phyloP scores from a whole-genome alignment of 495 filamentous ascomycete genomes.

The Aspergillus carlsbadensis region DNA sequence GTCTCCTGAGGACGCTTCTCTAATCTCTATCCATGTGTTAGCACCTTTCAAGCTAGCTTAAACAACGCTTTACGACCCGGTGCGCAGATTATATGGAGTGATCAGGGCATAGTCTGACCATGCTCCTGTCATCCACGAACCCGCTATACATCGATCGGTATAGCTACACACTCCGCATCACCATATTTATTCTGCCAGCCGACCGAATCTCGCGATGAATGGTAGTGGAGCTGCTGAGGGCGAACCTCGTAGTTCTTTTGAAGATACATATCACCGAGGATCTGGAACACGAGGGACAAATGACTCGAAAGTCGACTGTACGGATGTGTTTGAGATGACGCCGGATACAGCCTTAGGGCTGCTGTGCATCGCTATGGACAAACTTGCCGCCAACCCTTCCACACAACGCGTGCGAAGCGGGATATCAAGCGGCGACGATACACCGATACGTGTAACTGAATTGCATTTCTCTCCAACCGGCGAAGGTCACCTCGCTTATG shows the following conservation, averaged over 20 bases:
- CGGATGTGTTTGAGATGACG: conserved; percentile 69
- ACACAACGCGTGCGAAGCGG: conserved; percentile 52
- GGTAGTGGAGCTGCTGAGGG: conserved; percentile 4
- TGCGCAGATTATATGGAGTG: neutral
- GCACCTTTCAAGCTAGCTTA: neutral
- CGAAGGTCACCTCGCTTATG: conserved; percentile 40
- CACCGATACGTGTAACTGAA: conserved; percentile 25
- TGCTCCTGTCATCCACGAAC: conserved; percentile 31
- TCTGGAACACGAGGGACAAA: neutral
- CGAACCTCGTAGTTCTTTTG: conserved; percentile 15
- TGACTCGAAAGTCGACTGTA: conserved; percentile 7
- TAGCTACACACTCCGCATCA: conserved; percentile 23
- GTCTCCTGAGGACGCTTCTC: neutral
- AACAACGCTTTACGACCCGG: neutral
- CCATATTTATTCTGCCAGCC: conserved; percentile 9
- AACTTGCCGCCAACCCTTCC: conserved; percentile 56
- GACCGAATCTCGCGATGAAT: conserved; percentile 26
- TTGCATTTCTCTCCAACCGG: conserved; percentile 28
- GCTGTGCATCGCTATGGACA: conserved; percentile 69
- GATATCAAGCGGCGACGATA: conserved; percentile 38
- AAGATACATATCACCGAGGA: neutral
- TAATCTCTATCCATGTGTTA: neutral
- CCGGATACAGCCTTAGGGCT: conserved; percentile 77
- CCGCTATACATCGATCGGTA: conserved; percentile 32
- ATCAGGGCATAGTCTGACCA: conserved; percentile 30